Percentiles rank a stretch among this genome's conserved stretches.
phyloP scores from a whole-genome alignment of 2,329 filamentous ascomycete genomes.

The Ceratocystiopsis sp. region DNA sequence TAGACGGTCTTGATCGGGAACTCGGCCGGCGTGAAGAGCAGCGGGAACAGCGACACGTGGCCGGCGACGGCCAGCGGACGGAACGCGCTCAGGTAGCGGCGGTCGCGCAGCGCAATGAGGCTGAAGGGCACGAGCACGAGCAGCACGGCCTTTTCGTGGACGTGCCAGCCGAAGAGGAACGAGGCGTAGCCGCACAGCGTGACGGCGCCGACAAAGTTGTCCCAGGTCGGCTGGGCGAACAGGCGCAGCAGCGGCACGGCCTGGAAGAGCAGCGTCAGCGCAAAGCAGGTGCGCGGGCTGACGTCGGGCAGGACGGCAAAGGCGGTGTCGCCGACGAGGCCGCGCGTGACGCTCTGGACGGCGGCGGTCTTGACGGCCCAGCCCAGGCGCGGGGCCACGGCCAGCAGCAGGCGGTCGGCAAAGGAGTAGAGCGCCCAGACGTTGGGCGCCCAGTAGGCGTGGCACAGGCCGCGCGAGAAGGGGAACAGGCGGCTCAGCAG shows the following conservation, averaged over 20 bases:
- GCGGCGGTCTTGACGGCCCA: conserved; percentile 57
- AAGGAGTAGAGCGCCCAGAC: conserved; percentile 97
- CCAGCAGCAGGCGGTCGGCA: conserved; percentile 67
- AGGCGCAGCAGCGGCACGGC: conserved; percentile 64
- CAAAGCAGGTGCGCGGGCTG: conserved; percentile 62
- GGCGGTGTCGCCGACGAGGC: conserved; percentile 79
- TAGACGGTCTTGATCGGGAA: conserved; percentile 91
- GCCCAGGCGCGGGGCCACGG: conserved; percentile 68
- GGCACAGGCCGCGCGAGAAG: conserved; percentile 82
- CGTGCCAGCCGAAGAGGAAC: conserved; percentile 96
- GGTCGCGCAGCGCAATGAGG: conserved; percentile 74
- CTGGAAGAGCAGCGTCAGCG: conserved; percentile 70
- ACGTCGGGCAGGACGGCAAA: conserved; percentile 89
- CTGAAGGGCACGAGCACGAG: conserved; percentile 92
- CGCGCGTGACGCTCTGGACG: conserved; percentile 76
- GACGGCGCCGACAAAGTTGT: conserved; percentile 73
- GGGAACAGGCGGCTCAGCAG: conserved; percentile 75
- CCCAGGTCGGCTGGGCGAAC: conserved; percentile 66
- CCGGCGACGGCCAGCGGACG: conserved; percentile 81
- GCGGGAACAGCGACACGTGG: conserved; percentile 85
- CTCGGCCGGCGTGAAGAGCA: conserved; percentile 81
- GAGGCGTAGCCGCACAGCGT: conserved; percentile 92
- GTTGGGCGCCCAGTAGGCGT: conserved; percentile 98
- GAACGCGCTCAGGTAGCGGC: conserved; percentile 82
- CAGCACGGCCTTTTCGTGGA: conserved; percentile 93